A percentile compares a stretch with the other conserved stretches of the same genome.
phyloP scores from a whole-genome alignment of 345 rosid genomes.

The Syzygium oleosum region DNA sequence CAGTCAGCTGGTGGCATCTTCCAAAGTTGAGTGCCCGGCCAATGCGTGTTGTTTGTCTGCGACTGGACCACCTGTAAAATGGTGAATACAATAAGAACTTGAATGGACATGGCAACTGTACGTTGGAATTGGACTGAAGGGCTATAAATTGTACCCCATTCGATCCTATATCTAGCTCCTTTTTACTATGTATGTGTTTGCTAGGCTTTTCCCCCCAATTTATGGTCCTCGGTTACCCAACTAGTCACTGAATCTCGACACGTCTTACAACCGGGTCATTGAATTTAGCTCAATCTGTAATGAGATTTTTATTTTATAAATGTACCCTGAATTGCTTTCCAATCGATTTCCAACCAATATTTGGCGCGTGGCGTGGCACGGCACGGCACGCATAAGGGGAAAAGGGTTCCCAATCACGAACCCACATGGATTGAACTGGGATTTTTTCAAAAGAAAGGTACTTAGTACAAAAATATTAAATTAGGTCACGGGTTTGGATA shows the following conservation, averaged over 20 bases:
- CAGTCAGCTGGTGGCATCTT: too few species aligned
- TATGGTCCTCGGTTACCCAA: background rate
- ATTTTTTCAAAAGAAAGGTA: background rate
- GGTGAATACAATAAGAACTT: background rate
- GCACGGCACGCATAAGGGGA: background rate
- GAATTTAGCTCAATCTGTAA: background rate
- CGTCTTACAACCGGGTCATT: too few species aligned
- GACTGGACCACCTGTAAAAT: too few species aligned
- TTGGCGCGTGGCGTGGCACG: background rate
- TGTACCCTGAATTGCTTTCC: too few species aligned
- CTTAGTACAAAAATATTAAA: background rate
- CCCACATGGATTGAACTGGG: background rate
- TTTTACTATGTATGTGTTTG: background rate
- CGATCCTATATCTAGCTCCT: background rate
- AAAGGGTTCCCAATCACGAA: background rate
- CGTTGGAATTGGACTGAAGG: background rate
- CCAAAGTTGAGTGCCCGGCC: too few species aligned
- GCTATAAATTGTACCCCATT: background rate
- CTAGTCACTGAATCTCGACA: background rate
- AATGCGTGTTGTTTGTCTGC: too few species aligned
- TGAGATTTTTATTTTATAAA: too few species aligned
- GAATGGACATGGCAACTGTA: background rate
- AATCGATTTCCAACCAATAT: too few species aligned
- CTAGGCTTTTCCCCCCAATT: background rate
- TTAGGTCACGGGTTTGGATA: too few species aligned